Conservation (phyloP, 306 rosid genomes). For the Casuarina equisetifolia region DNA sequence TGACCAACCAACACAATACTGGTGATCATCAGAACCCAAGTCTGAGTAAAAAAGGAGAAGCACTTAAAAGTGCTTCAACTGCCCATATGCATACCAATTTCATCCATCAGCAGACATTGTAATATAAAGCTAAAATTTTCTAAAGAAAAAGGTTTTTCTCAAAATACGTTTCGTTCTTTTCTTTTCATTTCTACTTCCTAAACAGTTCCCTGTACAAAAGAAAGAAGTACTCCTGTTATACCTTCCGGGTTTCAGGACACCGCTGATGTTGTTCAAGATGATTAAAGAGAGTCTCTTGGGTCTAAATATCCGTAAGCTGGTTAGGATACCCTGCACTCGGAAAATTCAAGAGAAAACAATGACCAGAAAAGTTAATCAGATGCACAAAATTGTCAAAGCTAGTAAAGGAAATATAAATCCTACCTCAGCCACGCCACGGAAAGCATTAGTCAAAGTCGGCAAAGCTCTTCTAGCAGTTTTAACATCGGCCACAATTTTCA, state of each 20-base stretch:
- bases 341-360: not conserved
- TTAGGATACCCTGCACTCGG: conserved; percentile 50
- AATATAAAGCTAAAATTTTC: not conserved
- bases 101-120: not conserved
- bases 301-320: conserved; percentile 42
- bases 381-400: not conserved
- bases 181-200: not conserved
- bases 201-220: not conserved
- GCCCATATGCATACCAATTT: not conserved
- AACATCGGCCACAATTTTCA: conserved; percentile 60
- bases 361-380: not conserved
- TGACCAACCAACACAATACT: not conserved
- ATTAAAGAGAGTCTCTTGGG: conserved; percentile 53
- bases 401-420: not conserved
- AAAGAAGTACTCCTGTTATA: conserved; percentile 4
- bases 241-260: conserved; percentile 81
- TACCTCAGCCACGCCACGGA: conserved; percentile 64
- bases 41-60: not conserved
- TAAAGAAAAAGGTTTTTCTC: not conserved
- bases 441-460: conserved; percentile 56
- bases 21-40: not conserved
- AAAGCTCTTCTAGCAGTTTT: conserved; percentile 68
- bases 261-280: conserved; percentile 57
- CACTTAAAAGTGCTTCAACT: not conserved
- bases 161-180: not conserved